Evolutionary conservation across 2,329 filamentous ascomycete species (phyloP).

Genomic region (Arachnopeziza araneosa): DNA sequence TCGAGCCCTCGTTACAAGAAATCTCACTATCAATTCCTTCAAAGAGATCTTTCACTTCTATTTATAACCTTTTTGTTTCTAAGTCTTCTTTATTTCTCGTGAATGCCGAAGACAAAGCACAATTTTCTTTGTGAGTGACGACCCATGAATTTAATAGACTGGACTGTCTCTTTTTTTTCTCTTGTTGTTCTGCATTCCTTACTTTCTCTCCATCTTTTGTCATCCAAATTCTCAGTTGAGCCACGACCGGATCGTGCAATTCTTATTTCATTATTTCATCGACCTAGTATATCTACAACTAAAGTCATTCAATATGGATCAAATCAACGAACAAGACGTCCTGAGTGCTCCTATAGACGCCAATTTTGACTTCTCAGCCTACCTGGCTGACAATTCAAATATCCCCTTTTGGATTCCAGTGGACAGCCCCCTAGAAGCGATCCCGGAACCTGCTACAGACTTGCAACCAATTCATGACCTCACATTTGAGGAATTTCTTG

Average conservation of each 20-base stretch:
- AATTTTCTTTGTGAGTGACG: background rate
- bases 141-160: background rate
- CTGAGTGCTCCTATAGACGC: background rate
- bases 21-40: background rate
- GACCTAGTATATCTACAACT: no score
- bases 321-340: background rate
- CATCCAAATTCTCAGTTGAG: background rate
- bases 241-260: constrained; percentile 16
- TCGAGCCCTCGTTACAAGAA: background rate
- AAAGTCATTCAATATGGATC: background rate
- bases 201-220: background rate
- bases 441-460: background rate
- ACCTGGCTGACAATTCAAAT: background rate
- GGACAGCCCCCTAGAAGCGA: background rate
- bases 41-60: background rate
- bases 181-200: background rate
- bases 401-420: background rate
- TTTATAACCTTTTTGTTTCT: background rate
- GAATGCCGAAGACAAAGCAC: background rate
- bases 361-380: background rate
- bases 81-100: background rate
- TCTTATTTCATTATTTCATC: constrained; percentile 6
- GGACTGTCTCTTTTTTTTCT: background rate
- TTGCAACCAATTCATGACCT: background rate
- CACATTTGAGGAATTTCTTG: background rate